A percentile compares a stretch with the other conserved stretches of the same genome.
These are phyloP conservation scores for Solanum dulcamara DNA, from an alignment of 257 asterid species.

Conservation along the genomic window DNA sequence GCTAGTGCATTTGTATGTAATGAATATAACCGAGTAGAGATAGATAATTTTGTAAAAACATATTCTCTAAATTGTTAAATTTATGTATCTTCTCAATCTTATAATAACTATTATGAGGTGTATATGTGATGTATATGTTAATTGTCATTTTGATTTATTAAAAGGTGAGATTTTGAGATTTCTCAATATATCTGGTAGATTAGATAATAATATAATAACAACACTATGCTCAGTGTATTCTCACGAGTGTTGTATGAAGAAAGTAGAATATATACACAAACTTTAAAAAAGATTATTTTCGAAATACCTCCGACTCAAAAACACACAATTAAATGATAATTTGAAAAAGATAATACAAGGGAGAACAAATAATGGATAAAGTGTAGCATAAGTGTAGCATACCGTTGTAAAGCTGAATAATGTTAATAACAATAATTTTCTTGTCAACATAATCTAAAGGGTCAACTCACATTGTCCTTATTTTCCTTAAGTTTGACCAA, in stretches of 20 bases:
- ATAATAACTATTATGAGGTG: background rate
- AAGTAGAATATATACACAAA: background rate
- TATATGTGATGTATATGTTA: background rate
- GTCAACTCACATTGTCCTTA: background rate
- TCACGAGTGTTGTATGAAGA: accelerated
- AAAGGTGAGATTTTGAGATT: background rate
- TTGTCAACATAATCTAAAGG: background rate
- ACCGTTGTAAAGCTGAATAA: too few species aligned
- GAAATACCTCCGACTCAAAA: background rate
- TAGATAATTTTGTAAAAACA: background rate
- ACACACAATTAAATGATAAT: background rate
- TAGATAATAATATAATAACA: background rate
- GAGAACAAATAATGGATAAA: too few species aligned
- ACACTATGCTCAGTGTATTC: background rate
- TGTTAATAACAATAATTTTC: background rate
- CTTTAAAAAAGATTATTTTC: accelerated
- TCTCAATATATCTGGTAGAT: background rate
- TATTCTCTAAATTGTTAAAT: background rate
- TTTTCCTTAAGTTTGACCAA: background rate
- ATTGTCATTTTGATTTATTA: background rate
- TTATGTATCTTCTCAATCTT: background rate
- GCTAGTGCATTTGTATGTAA: background rate
- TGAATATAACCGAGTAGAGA: too few species aligned
- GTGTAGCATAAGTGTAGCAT: too few species aligned
- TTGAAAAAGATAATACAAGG: background rate